Percentiles rank a stretch among this genome's conserved stretches.
phyloP scores from a whole-genome alignment of 2,329 filamentous ascomycete genomes.

The Pochonia chlamydosporia region DNA sequence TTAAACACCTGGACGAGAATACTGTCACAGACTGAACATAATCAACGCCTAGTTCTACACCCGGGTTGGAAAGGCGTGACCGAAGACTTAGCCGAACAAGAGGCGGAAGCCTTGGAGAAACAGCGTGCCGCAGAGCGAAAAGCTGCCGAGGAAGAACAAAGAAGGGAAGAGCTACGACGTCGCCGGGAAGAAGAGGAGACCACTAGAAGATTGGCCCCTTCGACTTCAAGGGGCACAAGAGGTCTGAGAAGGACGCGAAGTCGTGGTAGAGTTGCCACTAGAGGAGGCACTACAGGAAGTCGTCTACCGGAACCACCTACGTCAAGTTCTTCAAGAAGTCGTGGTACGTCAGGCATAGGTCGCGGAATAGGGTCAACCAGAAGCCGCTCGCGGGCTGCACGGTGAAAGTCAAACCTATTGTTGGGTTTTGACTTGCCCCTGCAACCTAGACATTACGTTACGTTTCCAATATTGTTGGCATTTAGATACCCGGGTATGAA shows the following conservation, averaged over 20 bases:
- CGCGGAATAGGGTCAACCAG: slow-evolving; percentile 26
- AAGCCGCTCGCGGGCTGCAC: slow-evolving; percentile 27
- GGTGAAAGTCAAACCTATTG: slow-evolving; percentile 12
- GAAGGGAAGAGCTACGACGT: slow-evolving; percentile 63
- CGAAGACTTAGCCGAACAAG: slow-evolving; percentile 79
- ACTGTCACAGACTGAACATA: slow-evolving; percentile 94
- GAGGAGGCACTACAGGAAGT: slow-evolving; percentile 20
- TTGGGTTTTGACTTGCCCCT: slow-evolving; percentile 6
- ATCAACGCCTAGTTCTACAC: slow-evolving; percentile 84
- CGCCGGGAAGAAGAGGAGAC: slow-evolving; percentile 58
- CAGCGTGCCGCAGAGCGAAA: slow-evolving; percentile 74
- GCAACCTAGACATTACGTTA: slow-evolving; percentile 9
- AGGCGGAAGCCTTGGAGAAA: slow-evolving; percentile 68
- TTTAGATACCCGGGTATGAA: slow-evolving; percentile 24
- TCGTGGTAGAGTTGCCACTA: slow-evolving; percentile 21
- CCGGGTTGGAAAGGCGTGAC: slow-evolving; percentile 85
- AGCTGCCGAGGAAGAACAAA: slow-evolving; percentile 71
- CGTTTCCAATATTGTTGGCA: slow-evolving; percentile 1
- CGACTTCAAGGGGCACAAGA: slow-evolving; percentile 23
- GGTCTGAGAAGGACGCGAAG: slow-evolving; percentile 23
- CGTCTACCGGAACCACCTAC: slow-evolving; percentile 20
- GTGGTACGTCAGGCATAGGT: slow-evolving; percentile 28
- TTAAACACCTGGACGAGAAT: slow-evolving; percentile 96
- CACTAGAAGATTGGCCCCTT: slow-evolving; percentile 21
- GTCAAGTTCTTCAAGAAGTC: slow-evolving; percentile 22